These are phyloP conservation scores for Citrullus colocynthis DNA, from an alignment of 306 rosid species.

Conservation along the genomic window DNA sequence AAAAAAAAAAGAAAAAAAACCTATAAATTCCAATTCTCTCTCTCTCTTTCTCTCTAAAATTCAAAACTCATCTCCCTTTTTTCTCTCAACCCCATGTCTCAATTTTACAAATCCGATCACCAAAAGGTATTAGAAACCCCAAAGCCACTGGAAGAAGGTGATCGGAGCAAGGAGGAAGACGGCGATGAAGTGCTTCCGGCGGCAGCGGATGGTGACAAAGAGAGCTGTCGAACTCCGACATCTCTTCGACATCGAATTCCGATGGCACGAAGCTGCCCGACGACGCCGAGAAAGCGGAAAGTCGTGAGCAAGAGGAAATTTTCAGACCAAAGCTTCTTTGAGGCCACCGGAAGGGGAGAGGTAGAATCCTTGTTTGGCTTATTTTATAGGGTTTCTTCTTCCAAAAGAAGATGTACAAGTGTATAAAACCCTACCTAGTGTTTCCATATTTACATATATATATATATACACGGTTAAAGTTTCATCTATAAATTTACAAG, in stretches of 20 bases:
- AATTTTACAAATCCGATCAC: background rate
- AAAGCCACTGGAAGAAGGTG: background rate
- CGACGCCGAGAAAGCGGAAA: background rate
- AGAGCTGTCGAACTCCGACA: background rate
- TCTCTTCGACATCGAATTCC: background rate
- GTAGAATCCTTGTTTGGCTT: conserved; percentile 7
- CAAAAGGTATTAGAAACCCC: background rate
- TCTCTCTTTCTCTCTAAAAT: background rate
- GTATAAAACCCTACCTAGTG: background rate
- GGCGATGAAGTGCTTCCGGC: background rate
- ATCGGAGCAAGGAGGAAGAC: background rate
- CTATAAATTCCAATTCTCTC: background rate
- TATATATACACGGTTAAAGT: background rate
- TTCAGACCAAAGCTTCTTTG: background rate
- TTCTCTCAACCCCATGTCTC: background rate
- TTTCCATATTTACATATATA: background rate
- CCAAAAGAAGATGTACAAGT: background rate
- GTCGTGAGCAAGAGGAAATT: background rate
- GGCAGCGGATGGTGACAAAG: background rate
- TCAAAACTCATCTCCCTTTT: background rate
- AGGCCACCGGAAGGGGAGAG: background rate
- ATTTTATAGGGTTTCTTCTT: background rate
- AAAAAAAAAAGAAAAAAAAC: background rate
- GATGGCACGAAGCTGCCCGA: background rate
- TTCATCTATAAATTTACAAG: background rate